phyloP scores from a whole-genome alignment of 805 yeast species.

The Cyberlindnera mycetangii region DNA sequence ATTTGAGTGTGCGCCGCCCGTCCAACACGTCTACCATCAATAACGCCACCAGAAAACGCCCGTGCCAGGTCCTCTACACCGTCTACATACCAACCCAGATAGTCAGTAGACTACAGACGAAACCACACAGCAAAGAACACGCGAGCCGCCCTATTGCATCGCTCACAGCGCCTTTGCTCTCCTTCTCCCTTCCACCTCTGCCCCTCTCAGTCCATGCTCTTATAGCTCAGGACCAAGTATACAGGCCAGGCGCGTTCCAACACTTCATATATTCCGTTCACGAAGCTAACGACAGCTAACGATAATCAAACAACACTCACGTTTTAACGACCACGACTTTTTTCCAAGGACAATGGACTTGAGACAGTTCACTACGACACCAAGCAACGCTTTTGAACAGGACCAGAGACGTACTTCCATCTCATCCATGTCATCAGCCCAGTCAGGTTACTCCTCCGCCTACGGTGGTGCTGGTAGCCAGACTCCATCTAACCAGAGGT shows the following conservation, averaged over 20 bases:
- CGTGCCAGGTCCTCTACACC: not conserved
- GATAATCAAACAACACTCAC: not conserved
- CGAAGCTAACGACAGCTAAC: conserved; percentile 13
- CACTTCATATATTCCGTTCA: not conserved
- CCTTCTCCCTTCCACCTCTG: not conserved
- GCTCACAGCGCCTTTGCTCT: not conserved
- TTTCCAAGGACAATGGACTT: conserved; percentile 31
- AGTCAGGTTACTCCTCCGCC: conserved; percentile 26
- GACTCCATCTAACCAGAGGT: conserved; percentile 21
- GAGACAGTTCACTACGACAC: conserved; percentile 36
- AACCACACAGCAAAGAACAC: not conserved
- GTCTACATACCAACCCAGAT: not conserved
- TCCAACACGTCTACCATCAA: too few relatives aligned
- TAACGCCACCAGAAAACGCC: not conserved
- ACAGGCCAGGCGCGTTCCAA: conserved; percentile 10
- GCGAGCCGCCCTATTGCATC: not conserved
- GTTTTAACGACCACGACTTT: not conserved
- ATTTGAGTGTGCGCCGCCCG: conserved; percentile 5
- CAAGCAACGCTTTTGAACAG: conserved; percentile 27
- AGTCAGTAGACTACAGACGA: not conserved
- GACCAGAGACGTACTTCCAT: conserved; percentile 27
- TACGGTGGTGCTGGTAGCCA: conserved; percentile 18
- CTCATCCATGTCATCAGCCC: conserved; percentile 28
- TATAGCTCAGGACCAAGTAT: conserved; percentile 2
- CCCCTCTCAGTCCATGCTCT: conserved; percentile 9